Evolutionary conservation across 441 rosid genomes (phyloP).

Genomic region (Erodium moschatum): DNA sequence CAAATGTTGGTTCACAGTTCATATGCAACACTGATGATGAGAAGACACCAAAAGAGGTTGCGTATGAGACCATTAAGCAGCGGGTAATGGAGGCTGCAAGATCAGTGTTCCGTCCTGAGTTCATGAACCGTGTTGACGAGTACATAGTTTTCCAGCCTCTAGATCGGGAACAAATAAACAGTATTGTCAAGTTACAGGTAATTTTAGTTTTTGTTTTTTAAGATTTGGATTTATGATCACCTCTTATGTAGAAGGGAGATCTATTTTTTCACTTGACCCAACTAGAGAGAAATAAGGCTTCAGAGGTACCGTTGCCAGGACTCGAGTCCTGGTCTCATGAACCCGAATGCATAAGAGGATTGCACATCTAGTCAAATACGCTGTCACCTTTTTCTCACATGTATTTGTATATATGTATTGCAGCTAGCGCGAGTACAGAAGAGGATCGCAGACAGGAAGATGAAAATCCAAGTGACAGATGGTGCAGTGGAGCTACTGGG

Average conservation of each 20-base stretch:
- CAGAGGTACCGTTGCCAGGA: too few species aligned
- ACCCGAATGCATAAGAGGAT: too few species aligned
- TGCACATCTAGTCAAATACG: too few species aligned
- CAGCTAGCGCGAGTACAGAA: slow-evolving; percentile 93
- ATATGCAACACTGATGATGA: slow-evolving; percentile 62
- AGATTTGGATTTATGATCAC: too few species aligned
- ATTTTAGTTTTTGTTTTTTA: too few species aligned
- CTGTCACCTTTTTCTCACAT: too few species aligned
- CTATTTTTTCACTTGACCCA: too few species aligned
- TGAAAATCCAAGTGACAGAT: slow-evolving; percentile 58
- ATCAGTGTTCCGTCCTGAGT: slow-evolving; percentile 86
- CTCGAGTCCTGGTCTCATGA: too few species aligned
- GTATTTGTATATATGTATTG: slow-evolving; percentile 12
- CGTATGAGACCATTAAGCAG: slow-evolving; percentile 70
- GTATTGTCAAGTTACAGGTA: slow-evolving; percentile 88
- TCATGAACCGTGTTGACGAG: slow-evolving; percentile 94
- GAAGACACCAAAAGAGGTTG: slow-evolving; percentile 36
- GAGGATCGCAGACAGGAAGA: slow-evolving; percentile 78
- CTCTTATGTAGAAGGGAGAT: too few species aligned
- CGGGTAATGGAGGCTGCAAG: slow-evolving; percentile 94
- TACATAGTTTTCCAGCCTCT: slow-evolving; percentile 96
- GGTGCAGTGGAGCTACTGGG: slow-evolving; percentile 74
- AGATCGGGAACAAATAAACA: slow-evolving; percentile 66
- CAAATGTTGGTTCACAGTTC: slow-evolving; percentile 88
- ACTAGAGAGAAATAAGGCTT: too few species aligned